Base-by-base conservation (phyloP, 169 alveolate genomes). In the Cryptosporidium parvum region DNA sequence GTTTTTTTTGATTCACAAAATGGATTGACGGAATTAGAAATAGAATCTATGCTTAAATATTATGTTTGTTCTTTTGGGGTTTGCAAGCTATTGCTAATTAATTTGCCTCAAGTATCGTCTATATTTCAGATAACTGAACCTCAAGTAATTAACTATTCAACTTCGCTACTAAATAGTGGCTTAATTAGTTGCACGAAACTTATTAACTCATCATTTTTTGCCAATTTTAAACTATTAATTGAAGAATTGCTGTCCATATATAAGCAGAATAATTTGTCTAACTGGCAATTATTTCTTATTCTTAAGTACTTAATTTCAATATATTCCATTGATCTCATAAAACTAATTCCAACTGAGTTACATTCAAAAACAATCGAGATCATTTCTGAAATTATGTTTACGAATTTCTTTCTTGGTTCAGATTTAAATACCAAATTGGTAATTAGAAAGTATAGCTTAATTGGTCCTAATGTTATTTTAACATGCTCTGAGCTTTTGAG, bases 381-480 rank as follows among this genome's bases (percentile, higher is more conserved):
- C 10, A 65, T 65, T 35, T 26, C 52, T 10, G 72, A 33, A 33
- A 29, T 65, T 0, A 26, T 65, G 18, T 65, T 65, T 10, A 65
- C 51, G 18, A 18, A 65, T 26, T 65, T 65, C 18, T 9, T 21
- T 29, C 3, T 1, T 16, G 0, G 29, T 18, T 65, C 72, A 18
- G 31, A 29, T 65, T 29, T 52, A n/a, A 14, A 29, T 10, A 1
- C 48, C 3, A 33, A 14, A 10, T 35, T 35, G 23, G 72, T 4
- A 37, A 33, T 65, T 10, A 65, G 52, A 65, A 65, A 65, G 72
- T 70, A 44, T 45, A 45, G 67, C 26, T 45, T 70, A 39, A 5
- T 42, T n/a, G 86, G 72, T 10, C 86, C 86, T 18, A 75, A 75
- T n/a, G 68, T 75, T 58, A 42, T 59, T 8, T 33, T 75, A 16